These are phyloP conservation scores for Tuber aestivum DNA, from an alignment of 495 filamentous ascomycete genomes.

Conservation along the genomic window DNA sequence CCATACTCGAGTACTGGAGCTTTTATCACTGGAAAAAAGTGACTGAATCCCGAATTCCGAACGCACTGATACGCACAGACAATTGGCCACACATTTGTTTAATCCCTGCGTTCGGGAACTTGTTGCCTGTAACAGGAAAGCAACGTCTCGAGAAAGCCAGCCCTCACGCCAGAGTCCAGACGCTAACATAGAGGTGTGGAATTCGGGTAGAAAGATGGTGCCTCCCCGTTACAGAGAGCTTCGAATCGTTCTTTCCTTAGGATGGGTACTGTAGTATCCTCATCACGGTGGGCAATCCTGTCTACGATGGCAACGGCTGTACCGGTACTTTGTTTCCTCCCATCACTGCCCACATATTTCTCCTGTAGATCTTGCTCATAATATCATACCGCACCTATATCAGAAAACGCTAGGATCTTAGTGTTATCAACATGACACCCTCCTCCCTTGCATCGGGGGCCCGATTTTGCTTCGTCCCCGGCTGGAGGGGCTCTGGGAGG, in stretches of 20 bases:
- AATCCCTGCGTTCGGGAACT: background rate
- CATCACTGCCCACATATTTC: background rate
- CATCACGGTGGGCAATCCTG: slow-evolving; percentile 9
- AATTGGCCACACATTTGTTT: background rate
- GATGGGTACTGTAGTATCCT: background rate
- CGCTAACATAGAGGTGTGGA: background rate
- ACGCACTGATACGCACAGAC: background rate
- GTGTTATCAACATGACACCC: slow-evolving; percentile 20
- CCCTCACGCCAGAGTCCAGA: background rate
- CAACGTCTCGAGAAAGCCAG: background rate
- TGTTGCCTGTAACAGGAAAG: background rate
- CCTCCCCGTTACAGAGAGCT: background rate
- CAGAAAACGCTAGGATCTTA: slow-evolving; percentile 20
- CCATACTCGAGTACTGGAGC: background rate
- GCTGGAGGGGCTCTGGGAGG: slow-evolving; percentile 9
- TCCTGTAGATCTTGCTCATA: slow-evolving; percentile 26
- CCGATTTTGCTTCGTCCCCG: slow-evolving; percentile 4
- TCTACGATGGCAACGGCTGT: slow-evolving; percentile 5
- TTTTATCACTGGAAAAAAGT: background rate
- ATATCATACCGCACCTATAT: slow-evolving; percentile 14
- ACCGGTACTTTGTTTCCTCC: background rate
- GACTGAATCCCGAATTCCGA: background rate
- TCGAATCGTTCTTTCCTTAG: background rate
- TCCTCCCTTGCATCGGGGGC: slow-evolving; percentile 10
- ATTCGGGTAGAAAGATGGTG: background rate